Evolutionary conservation across 1,284 basidiomycete species (phyloP), one percentile per base, ranked within the genome.

Genomic region (Trichosporon sp.): DNA sequence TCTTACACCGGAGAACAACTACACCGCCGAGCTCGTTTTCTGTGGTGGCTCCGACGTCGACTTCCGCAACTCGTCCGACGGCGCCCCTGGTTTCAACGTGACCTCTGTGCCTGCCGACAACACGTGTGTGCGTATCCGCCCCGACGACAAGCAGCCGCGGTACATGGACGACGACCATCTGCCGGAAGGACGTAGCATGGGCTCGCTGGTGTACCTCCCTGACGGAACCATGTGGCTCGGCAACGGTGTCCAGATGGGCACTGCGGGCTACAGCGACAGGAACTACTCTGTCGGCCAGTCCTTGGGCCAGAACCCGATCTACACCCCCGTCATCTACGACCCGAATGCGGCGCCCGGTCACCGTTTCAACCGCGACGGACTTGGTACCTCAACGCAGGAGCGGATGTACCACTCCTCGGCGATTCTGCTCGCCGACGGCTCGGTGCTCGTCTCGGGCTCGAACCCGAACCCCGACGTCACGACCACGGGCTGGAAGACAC

Each of bases 361-460:
- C 23, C 85, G 90, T 33, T 94, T 91, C 89, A 71, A 67, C 23
- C 86, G 85, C 61, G 78, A 82, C 2, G 88, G 89, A 8, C 85
- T 96, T 34, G 86, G 93, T 31, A 66, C 70, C 11, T 87, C 87
- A 3, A 84, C 78, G 11, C 87, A 92, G 65, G 81, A 91, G 62
- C 86, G 92, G 69, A 82, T 95, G 71, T 95, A 95, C 81, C 92
- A 95, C 80, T 93, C 91, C 2, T 86, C 87, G 5, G 92, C 91
- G 9, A 83, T 95, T 16, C 86, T 97, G 31, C 87, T 97, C 31
- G 87, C 92, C 14, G 91, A 96, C 73, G 91, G 86, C 0, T 89
- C 90, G 1, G 87, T 97, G 56, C 79, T 96, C 61, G 84, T 96
- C 62, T 92, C 91, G 61, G 94, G 95, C 13, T 73, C 70, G 52